Conservation (phyloP, 2,329 filamentous ascomycete species). For the Tolypocladium sp. region DNA sequence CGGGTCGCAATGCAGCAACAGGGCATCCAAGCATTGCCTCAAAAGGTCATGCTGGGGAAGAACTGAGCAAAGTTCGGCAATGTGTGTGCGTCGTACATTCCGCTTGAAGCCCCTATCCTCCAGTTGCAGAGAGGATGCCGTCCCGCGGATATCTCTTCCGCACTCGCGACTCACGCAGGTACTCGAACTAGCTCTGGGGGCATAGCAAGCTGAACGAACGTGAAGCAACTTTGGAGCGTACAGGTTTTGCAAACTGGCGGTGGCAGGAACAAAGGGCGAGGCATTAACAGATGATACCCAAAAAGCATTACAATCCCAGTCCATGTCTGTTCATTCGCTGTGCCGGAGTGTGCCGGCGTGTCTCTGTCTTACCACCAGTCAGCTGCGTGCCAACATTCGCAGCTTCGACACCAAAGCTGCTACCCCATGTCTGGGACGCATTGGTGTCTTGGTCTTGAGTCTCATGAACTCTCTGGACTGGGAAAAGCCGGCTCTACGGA, state of each 20-base stretch:
- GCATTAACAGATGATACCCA: not conserved
- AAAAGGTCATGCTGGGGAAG: constrained; percentile 25
- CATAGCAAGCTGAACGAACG: too few relatives aligned
- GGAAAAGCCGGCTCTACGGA: not conserved
- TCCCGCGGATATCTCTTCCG: not conserved
- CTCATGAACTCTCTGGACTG: not conserved
- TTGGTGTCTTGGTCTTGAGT: not conserved
- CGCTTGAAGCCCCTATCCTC: not conserved
- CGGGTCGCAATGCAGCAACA: constrained; percentile 29
- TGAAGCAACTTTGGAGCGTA: too few relatives aligned
- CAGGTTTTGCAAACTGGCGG: not conserved
- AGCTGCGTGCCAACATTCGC: too few relatives aligned
- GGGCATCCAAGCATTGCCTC: constrained; percentile 27
- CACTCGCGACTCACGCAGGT: not conserved
- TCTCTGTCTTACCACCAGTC: too few relatives aligned
- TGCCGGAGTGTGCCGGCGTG: not conserved
- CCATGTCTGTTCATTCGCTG: not conserved
- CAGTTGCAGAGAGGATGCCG: not conserved
- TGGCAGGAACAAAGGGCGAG: not conserved
- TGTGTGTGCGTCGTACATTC: not conserved
- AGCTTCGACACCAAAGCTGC: too few relatives aligned
- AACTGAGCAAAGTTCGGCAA: constrained; percentile 5
- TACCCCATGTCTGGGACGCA: not conserved
- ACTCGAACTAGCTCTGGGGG: too few relatives aligned
- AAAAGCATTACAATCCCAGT: not conserved